These are phyloP conservation scores for Ogataea siamensis DNA, from an alignment of 805 yeast genomes.

Conservation along the genomic window DNA sequence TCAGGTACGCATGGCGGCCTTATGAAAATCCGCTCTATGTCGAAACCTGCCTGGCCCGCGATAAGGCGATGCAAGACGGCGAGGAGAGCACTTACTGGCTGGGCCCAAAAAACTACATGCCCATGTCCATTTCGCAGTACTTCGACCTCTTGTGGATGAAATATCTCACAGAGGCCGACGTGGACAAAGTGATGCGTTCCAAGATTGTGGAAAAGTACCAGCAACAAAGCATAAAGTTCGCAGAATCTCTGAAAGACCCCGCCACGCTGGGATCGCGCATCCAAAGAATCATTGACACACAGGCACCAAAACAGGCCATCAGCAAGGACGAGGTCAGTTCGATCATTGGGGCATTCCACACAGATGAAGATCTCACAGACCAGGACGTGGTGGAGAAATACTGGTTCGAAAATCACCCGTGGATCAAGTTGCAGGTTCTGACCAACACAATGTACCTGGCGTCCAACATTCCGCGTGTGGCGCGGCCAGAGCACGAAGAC, in stretches of 20 bases:
- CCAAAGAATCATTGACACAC: constrained; percentile 9
- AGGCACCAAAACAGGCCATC: constrained; percentile 11
- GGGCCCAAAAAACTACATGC: constrained; percentile 47
- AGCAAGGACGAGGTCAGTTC: constrained; percentile 18
- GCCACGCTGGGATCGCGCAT: constrained; percentile 15
- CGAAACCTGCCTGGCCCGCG: constrained; percentile 28
- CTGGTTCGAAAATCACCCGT: constrained; percentile 24
- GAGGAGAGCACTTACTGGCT: constrained; percentile 45
- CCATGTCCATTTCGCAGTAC: constrained; percentile 39
- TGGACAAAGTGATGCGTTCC: constrained; percentile 18
- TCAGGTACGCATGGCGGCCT: constrained; percentile 14
- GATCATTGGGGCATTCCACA: constrained; percentile 11
- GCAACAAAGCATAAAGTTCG: constrained; percentile 2
- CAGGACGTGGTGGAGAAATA: constrained; percentile 11
- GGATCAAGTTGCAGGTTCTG: constrained; percentile 19
- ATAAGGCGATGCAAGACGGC: constrained; percentile 35
- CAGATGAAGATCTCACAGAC: constrained; percentile 15
- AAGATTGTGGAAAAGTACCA: constrained; percentile 12
- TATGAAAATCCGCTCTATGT: constrained; percentile 28
- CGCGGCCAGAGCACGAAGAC: constrained; percentile 3
- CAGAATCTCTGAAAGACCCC: background rate
- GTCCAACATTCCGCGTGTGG: constrained; percentile 17
- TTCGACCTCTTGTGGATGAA: constrained; percentile 26
- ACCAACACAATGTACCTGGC: constrained; percentile 21
- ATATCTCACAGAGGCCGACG: constrained; percentile 19